Evolutionary conservation across 2,329 filamentous ascomycete species (phyloP), one percentile per base, ranked within the genome.

Genomic region (Annulohypoxylon truncatum): DNA sequence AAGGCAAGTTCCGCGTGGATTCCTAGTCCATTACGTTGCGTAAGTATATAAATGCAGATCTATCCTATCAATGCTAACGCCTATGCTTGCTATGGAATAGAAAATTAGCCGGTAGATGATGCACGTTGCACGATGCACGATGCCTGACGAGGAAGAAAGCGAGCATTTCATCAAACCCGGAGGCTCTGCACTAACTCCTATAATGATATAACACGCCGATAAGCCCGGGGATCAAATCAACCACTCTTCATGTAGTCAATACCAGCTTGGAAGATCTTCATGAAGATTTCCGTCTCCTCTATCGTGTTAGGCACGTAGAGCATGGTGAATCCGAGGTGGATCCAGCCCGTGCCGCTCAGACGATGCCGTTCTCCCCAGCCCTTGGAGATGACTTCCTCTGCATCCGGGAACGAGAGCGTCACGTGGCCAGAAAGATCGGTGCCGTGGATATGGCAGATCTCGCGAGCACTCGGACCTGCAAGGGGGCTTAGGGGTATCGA

Each of bases 331-430:
- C 66, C 66, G 9, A 67, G 40, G 18, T 66, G 66, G 33, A 69
- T 59, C 66, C 66, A 69, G 35, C 55, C 55, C 5, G 66, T 69
- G 4, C 66, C 66, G 38, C 63, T 66, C 22, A 69, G 12, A 28
- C 66, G 63, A n/a, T 69, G 66, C 13, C 66, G 60, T 47, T 69
- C 66, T 38, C 66, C 66, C 66, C 63, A 69, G 7, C 66, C 66
- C 44, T 67, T 69, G 7, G 58, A 58, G 20, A 69, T 67, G 7
- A 69, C 66, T 26, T 69, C 66, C n/a, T 66, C 66, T 4, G 66
- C 66, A 20, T 69, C 66, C 22, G 24, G 44, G 47, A 69, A 69
- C 4, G 66, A 69, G 13, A 69, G 64, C 0, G 66, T 69, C 26
- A 64, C 63, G 12, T 69, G 66, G 15, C 66, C 63, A 2, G 66